These are phyloP conservation scores for Aspergillus homomorphus DNA, from an alignment of 495 filamentous ascomycete genomes.

Conservation along the genomic window DNA sequence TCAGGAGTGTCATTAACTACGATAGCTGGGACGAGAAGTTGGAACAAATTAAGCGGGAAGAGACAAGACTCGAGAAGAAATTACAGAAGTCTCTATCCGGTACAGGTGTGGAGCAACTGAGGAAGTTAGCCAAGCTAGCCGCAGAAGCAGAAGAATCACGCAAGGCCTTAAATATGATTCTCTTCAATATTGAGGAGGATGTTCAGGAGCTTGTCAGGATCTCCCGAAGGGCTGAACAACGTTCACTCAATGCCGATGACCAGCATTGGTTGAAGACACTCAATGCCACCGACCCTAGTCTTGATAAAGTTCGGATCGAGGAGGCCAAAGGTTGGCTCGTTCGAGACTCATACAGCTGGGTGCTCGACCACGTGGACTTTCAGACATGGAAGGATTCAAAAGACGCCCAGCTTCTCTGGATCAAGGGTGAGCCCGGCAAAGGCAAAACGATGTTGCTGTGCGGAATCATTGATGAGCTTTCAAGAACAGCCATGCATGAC, in stretches of 20 bases:
- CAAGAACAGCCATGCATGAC: conserved; percentile 10
- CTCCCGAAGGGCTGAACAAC: background rate
- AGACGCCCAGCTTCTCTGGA: conserved; percentile 18
- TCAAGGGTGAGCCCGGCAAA: conserved; percentile 29
- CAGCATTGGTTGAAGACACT: background rate
- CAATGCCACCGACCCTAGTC: conserved; percentile 31
- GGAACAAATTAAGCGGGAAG: no score
- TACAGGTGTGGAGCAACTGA: no score
- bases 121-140: no score
- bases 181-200: no score
- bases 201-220: background rate
- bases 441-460: conserved; percentile 43
- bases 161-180: no score
- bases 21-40: no score
- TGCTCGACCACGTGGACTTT: conserved; percentile 40
- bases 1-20: no score
- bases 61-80: no score
- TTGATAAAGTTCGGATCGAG: conserved; percentile 33
- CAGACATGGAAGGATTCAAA: conserved; percentile 15
- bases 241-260: background rate
- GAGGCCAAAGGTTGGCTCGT: conserved; percentile 33
- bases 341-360: conserved; percentile 40
- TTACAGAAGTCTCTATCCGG: no score
- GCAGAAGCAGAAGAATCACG: no score
- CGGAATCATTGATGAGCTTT: conserved; percentile 37